phyloP scores from a whole-genome alignment of 108 stramenopile species.

The Asterionellopsis glacialis region DNA sequence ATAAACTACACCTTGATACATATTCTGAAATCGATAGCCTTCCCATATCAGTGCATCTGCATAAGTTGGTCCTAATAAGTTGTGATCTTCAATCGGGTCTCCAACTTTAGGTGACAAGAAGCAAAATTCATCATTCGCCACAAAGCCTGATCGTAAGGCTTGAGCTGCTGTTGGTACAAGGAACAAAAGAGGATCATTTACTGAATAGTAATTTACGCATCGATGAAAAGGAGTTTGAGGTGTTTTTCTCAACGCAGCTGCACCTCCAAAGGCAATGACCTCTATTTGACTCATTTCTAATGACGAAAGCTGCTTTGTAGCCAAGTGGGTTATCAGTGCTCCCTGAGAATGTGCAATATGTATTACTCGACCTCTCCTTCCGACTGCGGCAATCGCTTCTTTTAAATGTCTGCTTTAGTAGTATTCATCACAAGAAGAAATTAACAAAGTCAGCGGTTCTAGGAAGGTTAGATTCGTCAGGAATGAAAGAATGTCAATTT shows the following conservation, averaged over 20 bases:
- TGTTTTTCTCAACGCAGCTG: conserved; percentile 56
- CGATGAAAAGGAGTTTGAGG: conserved; percentile 69
- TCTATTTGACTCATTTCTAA: conserved; percentile 78
- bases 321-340: conserved; percentile 76
- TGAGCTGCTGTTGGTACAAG: conserved; percentile 68
- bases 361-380: conserved; percentile 63
- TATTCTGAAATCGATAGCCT: conserved; percentile 61
- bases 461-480: not conserved
- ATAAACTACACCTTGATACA: conserved; percentile 26
- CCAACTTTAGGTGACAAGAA: conserved; percentile 52
- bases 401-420: conserved; percentile 38
- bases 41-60: conserved; percentile 76
- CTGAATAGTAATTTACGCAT: conserved; percentile 84
- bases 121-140: conserved; percentile 49
- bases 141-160: conserved; percentile 67
- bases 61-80: conserved; percentile 76
- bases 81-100: conserved; percentile 82
- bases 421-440: conserved; percentile 2
- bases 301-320: conserved; percentile 51
- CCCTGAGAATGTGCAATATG: conserved; percentile 91
- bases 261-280: conserved; percentile 73
- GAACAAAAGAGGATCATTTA: conserved; percentile 84
- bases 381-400: conserved; percentile 51
- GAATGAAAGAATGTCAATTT: not conserved
- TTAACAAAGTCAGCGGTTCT: not conserved